Evolutionary conservation across 208 protist genomes (phyloP), one percentile per base, ranked within the genome.

Genomic region (Naegleria lovaniensis): DNA sequence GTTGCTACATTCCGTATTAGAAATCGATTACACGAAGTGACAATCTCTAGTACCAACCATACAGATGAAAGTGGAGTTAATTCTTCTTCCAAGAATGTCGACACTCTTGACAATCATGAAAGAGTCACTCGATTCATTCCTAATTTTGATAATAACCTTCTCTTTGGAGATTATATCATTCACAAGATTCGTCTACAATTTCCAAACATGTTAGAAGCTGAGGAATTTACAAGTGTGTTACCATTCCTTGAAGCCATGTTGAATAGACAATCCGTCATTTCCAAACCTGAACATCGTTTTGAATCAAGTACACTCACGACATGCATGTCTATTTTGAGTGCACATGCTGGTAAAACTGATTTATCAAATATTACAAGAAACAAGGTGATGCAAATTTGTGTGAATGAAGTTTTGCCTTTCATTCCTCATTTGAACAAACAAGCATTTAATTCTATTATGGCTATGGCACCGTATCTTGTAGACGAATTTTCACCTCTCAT

Each of bases 401-500:
- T 58, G 36, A 11, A 88, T 25, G 85, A 88, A 88, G 41, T 88
- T 48, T 58, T 88, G 19, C 19, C 22, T 39, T 88, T 58, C 22
- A 88, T 88, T 33, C 85, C 85, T 4, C 85, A 88, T 58, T 58
- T 88, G 9, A 58, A 58, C 25, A 88, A 88, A 36, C 85, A 88
- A 88, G 85, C 41, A 88, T 58, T 36, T 38, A 88, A 88, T 88
- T 29, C 85, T 19, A 58, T 88, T 19, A 25, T 88, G 25, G 5
- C 41, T 15, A 88, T 88, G 85, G 40, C 85, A 39, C 85, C 85
- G 16, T 88, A 40, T 88, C 38, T 88, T 6, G 25, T 33, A 33
- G 43, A 58, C 58, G 39, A 88, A 43, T 58, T 48, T n/a, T 15
- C 5, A 40, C 22, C 85, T n/a, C 7, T 88, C 9, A 33, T 88